Evolutionary conservation across 192 early-diverging fungal species (phyloP).

Genomic region (Chytriomyces sp.): DNA sequence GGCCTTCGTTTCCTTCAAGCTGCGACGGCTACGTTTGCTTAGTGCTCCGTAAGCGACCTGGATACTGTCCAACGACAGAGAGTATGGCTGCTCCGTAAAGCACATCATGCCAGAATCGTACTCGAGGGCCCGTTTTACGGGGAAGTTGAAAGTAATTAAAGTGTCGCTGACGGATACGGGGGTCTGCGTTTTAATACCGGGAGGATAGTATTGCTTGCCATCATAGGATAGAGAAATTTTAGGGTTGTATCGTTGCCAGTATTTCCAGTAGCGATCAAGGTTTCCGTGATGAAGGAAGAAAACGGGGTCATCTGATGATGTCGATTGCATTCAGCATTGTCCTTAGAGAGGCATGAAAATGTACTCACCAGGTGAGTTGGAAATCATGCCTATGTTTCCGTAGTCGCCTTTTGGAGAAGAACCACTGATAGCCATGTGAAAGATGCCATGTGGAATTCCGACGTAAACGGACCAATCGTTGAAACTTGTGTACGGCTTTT

Average conservation of each 20-base stretch:
- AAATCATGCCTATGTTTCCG: conserved; percentile 26
- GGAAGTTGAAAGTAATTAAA: conserved; percentile 9
- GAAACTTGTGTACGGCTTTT: conserved; percentile 9
- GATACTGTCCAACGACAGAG: background rate
- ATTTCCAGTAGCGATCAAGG: conserved; percentile 48
- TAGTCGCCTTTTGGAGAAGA: background rate
- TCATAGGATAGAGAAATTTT: background rate
- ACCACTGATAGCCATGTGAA: conserved; percentile 38
- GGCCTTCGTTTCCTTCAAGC: too few species aligned
- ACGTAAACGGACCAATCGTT: conserved; percentile 23
- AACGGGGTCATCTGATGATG: conserved; percentile 42
- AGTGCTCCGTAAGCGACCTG: background rate
- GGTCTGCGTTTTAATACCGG: background rate
- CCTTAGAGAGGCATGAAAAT: background rate
- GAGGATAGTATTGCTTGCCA: background rate
- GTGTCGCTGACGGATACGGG: background rate
- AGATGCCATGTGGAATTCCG: conserved; percentile 37
- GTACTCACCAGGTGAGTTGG: background rate
- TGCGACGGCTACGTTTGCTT: too few species aligned
- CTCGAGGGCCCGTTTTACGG: background rate
- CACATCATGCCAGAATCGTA: background rate
- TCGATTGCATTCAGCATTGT: background rate
- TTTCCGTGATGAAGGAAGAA: conserved; percentile 54
- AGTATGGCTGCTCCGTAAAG: conserved; percentile 7
- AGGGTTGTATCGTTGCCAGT: conserved; percentile 39